Evolutionary conservation across 2,329 filamentous ascomycete genomes (phyloP).

Genomic region (Monilinia fructicola): DNA sequence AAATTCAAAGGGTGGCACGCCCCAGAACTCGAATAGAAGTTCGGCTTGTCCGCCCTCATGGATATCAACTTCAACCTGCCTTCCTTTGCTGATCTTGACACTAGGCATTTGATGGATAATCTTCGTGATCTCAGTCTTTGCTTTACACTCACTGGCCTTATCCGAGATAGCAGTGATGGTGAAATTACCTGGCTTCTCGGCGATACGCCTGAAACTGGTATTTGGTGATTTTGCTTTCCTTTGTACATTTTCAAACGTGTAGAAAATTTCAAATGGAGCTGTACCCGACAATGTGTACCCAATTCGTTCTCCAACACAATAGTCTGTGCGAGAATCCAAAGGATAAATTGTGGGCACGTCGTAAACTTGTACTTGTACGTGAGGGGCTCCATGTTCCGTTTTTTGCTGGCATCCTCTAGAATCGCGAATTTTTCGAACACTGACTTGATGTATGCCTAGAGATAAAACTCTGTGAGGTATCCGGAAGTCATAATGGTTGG

Average conservation of each 20-base stretch:
- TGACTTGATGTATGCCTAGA: constrained; percentile 84
- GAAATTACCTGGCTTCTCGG: constrained; percentile 87
- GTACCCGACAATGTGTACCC: constrained; percentile 89
- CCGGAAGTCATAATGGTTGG: constrained; percentile 72
- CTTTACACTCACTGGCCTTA: constrained; percentile 83
- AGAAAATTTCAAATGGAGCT: constrained; percentile 88
- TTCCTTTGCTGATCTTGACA: constrained; percentile 84
- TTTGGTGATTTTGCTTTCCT: constrained; percentile 77
- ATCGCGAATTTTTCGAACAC: constrained; percentile 87
- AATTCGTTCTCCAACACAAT: constrained; percentile 93
- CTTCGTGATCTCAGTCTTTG: constrained; percentile 74
- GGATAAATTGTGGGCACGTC: constrained; percentile 90
- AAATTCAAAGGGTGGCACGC: constrained; percentile 95
- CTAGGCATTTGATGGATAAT: constrained; percentile 88
- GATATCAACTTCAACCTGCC: constrained; percentile 80
- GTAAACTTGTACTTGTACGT: constrained; percentile 88
- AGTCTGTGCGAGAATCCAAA: constrained; percentile 79
- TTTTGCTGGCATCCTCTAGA: constrained; percentile 81
- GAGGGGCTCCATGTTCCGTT: constrained; percentile 67
- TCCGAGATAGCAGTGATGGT: constrained; percentile 84
- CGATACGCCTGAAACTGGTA: constrained; percentile 88
- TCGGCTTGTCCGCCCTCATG: constrained; percentile 95
- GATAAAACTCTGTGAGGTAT: constrained; percentile 84
- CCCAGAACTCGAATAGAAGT: constrained; percentile 92
- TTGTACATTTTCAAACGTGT: constrained; percentile 77